Base-by-base conservation (phyloP, 495 filamentous ascomycete species). In the Polyplosphaeria fusca region DNA sequence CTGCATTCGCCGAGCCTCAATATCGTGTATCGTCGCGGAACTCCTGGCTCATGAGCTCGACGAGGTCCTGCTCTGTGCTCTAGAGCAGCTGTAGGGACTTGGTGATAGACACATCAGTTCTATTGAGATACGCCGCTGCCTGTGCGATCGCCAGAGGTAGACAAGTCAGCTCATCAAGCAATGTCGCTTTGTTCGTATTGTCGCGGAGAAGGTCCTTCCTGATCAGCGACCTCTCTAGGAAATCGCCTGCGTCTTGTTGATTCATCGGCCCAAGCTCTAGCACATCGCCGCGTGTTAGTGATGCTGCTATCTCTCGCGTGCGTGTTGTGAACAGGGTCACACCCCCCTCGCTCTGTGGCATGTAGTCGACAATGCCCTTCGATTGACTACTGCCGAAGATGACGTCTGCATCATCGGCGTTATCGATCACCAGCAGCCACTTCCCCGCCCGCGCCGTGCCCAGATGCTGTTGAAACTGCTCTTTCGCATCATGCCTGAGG, bases 81-180 rank as follows among this genome's bases (percentile, higher is more conserved):
- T 53, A 16, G 5, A 68, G 45, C 23, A 64, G 56, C 40, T 41
- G 41, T n/a, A 66, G 18, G 45, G 66, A 68, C 22, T 67, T 58
- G 0, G 51, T 7, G n/a, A 67, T 46, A 32, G 64, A 57, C 32
- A 51, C 47, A 19, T n/a, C 39, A 54, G 55, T 65, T 19, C 1
- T 55, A 47, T 67, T 61, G 0, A 70, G 59, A 45, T 70, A 68
- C 22, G 67, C 66, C 0, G 67, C n/a, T n/a, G n/a, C n/a, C n/a
- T n/a, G n/a, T n/a, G n/a, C n/a, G n/a, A n/a, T n/a, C n/a, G n/a
- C n/a, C 62, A 70, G 48, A 23, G 67, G 66, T 7, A 70, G 52
- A 32, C 53, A 66, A 11, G 48, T 46, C 16, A 70, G 43, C 39
- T 61, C 63, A 14, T 49, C 25, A 1, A 68, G 56, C n/a, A 69